Percentiles rank a stretch among this genome's conserved stretches.
Evolutionary conservation across 129 eudicot species (phyloP).

Genomic region (Silybum marianum): DNA sequence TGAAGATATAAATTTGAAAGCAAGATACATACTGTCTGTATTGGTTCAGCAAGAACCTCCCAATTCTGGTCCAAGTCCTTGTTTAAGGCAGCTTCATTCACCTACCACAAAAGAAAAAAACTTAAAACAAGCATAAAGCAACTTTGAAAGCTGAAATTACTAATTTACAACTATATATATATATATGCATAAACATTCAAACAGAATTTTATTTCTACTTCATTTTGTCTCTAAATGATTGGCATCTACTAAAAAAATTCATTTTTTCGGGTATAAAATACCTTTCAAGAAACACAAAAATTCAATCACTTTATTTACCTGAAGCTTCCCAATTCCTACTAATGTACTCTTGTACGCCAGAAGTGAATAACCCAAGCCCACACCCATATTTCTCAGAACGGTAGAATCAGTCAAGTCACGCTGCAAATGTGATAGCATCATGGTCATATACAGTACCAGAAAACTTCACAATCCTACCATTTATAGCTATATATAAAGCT

Average conservation of each 20-base stretch:
- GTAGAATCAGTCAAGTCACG: constrained; percentile 98
- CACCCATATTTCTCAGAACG: constrained; percentile 90
- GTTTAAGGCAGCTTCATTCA: constrained; percentile 69
- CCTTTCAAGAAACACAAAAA: not conserved
- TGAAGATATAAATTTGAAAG: not conserved
- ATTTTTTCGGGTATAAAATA: not conserved
- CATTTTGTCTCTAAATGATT: not conserved
- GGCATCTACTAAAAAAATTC: not conserved
- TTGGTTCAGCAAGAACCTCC: constrained; percentile 99
- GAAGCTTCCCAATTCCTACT: constrained; percentile 93
- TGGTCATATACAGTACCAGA: not conserved
- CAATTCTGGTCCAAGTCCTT: constrained; percentile 81
- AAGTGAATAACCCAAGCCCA: constrained; percentile 83
- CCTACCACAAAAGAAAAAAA: constrained; percentile 44
- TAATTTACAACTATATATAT: not conserved
- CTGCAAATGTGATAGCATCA: constrained; percentile 43
- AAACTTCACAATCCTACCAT: not conserved
- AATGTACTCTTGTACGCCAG: constrained; percentile 78
- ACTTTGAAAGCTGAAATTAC: not conserved
- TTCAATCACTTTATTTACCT: constrained; percentile 47
- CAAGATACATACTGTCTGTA: constrained; percentile 73
- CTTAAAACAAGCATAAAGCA: not conserved
- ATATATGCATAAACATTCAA: not conserved
- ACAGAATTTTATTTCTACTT: not conserved
- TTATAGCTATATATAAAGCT: not conserved